Base-by-base conservation (phyloP, 352 stramenopile species). In the Saprolegnia parasitica region DNA sequence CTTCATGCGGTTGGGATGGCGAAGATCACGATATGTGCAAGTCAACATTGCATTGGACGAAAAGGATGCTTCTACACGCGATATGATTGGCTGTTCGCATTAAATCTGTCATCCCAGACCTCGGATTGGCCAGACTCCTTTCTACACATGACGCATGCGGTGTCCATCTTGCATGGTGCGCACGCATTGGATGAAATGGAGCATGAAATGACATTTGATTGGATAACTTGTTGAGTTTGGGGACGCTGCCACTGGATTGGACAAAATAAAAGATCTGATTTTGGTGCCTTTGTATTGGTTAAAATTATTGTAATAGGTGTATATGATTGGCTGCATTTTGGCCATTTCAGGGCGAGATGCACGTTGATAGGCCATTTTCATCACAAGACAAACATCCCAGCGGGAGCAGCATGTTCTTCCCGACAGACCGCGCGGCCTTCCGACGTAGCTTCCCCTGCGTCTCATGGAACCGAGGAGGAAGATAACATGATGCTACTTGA, bases 1-100 rank as follows among this genome's bases (percentile, higher is more conserved):
- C 55, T 70, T 60, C 52, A 60, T 60, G 24, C 24, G 52, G 35
- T 40, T 40, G 35, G 35, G 13, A 24, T 26, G 24, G 52, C 35
- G 11, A 60, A 60, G 35, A 42, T 42, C 24, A 60, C 52, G 20
- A 16, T 60, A 24, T 35, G 11, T 60, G 42, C 42, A 49, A 49
- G 42, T n/a, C 3, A 4, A 9, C 13, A 4, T 60, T 60, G 24
- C 24, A 60, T 60, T 60, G 24, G 52, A 42, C 35, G 9, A 60
- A 60, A 55, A 42, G 24, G 13, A 60, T 60, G 52, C 11, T 60
- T 16, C 42, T 49, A 49, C 13, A 49, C 11, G 13, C 11, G 11
- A n/a, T 49, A 15, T 8, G 13, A 49, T 49, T 49, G 42, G 42
- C 42, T 49, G 8, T 15, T n/a, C 4, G 1, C 11, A n/a, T n/a